Evolutionary conservation across 495 filamentous ascomycete species (phyloP), one percentile per base, ranked within the genome.

Genomic region (Gamarada debralockiae): DNA sequence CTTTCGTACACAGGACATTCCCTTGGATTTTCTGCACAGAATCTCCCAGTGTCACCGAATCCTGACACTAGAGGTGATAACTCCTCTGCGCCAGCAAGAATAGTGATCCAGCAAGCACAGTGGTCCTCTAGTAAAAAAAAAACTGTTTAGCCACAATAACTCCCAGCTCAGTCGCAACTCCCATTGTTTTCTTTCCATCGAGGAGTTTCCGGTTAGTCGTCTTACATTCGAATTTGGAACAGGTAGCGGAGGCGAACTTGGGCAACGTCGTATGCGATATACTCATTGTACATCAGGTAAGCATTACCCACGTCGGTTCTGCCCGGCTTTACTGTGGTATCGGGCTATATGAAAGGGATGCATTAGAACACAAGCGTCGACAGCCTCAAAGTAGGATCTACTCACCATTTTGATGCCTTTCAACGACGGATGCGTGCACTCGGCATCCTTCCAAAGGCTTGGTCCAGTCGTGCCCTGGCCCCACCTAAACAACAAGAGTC

Each of bases 191-290:
- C 27, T 4, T 29, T 29, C 10, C 27, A n/a, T n/a, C n/a, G n/a
- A n/a, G n/a, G n/a, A n/a, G n/a, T n/a, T n/a, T n/a, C 27, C 10
- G 27, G 27, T 29, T 15, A 31, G 20, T 31, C 15, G 36, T 36
- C 34, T 21, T 67, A 70, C 69, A 81, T 81, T 48, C 69, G 67
- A 40, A 90, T 77, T 13, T 81, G 76, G 59, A 95, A 83, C 13
- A 96, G 69, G 64, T 96, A 96, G 7, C 85, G 76, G 50, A 92
- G 74, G 15, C 83, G 77, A 25, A 95, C 80, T 70, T 96, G 90
- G 1, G 83, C 72, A 8, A 89, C 75, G 61, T 92, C 81, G 59
- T 96, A 96, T 23, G 75, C 75, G 43, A 93, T 89, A 63, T 91
- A 95, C 74, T 86, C 83, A 59, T 86, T 85, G 63, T 84, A 85